phyloP scores from a whole-genome alignment of 176 grass and related monocot species.

The Eremochloa ophiuroides region DNA sequence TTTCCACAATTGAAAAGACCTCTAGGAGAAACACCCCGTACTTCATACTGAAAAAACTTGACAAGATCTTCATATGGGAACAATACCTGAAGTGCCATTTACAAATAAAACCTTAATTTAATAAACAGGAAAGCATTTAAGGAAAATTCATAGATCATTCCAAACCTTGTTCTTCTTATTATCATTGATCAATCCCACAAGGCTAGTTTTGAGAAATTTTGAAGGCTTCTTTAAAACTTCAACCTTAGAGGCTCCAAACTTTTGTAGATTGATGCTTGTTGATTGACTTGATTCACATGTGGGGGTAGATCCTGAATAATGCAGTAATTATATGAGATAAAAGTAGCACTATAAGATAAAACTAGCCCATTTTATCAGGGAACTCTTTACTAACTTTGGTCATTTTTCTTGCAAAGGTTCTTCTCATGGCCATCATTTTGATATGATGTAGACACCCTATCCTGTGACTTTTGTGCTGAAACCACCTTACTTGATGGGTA shows the following conservation, averaged over 20 bases:
- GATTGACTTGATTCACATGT: constrained; percentile 36
- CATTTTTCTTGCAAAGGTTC: constrained; percentile 56
- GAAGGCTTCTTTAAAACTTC: constrained; percentile 68
- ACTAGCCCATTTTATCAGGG: constrained; percentile 10
- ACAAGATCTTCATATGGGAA: constrained; percentile 92
- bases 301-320: constrained; percentile 45
- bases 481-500: constrained; percentile 43
- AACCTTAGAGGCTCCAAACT: constrained; percentile 53
- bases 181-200: constrained; percentile 91
- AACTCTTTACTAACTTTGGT: constrained; percentile 67
- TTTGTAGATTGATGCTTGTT: constrained; percentile 43
- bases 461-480: constrained; percentile 62
- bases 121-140: constrained; percentile 8
- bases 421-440: constrained; percentile 52
- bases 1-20: constrained; percentile 99
- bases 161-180: constrained; percentile 89
- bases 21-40: constrained; percentile 69
- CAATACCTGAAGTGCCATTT: constrained; percentile 55
- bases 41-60: constrained; percentile 93
- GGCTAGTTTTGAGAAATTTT: constrained; percentile 81
- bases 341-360: not conserved
- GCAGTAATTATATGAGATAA: constrained; percentile 33
- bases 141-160: constrained; percentile 10
- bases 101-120: constrained; percentile 37
- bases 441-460: constrained; percentile 45